These are phyloP conservation scores for Pseudopithomyces chartarum DNA, from an alignment of 2,329 filamentous ascomycete genomes.

Conservation along the genomic window DNA sequence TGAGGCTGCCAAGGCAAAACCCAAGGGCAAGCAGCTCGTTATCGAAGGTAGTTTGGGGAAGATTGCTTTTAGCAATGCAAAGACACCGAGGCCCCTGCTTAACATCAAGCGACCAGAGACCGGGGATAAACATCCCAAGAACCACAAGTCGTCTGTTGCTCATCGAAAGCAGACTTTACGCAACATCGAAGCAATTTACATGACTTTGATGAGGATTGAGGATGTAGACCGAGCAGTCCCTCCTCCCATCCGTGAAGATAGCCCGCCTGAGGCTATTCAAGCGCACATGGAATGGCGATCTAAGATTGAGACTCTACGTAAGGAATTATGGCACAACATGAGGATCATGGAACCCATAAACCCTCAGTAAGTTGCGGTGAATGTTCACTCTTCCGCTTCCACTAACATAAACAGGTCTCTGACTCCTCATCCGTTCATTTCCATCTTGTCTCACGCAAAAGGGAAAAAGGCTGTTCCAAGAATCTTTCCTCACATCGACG, in stretches of 20 bases:
- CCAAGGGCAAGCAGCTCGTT: conserved; percentile 96
- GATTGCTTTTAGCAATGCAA: conserved; percentile 98
- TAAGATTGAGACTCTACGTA: conserved; percentile 72
- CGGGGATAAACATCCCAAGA: conserved; percentile 52
- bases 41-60: conserved; percentile 96
- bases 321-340: conserved; percentile 80
- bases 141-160: conserved; percentile 58
- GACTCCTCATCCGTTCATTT: conserved; percentile 86
- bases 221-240: conserved; percentile 86
- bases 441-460: conserved; percentile 91
- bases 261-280: conserved; percentile 71
- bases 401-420: conserved; percentile 61
- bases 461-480: conserved; percentile 95
- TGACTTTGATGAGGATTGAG: conserved; percentile 88
- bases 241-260: conserved; percentile 66
- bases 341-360: conserved; percentile 93
- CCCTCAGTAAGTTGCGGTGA: conserved; percentile 47
- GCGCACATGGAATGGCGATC: conserved; percentile 80
- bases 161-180: conserved; percentile 83
- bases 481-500: conserved; percentile 90
- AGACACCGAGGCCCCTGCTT: conserved; percentile 91
- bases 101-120: conserved; percentile 91
- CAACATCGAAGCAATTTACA: conserved; percentile 89
- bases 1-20: conserved; percentile 94
- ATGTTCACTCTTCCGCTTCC: not conserved